Evolutionary conservation across 2,329 filamentous ascomycete species (phyloP).

Genomic region (Fusarium cicatricum): DNA sequence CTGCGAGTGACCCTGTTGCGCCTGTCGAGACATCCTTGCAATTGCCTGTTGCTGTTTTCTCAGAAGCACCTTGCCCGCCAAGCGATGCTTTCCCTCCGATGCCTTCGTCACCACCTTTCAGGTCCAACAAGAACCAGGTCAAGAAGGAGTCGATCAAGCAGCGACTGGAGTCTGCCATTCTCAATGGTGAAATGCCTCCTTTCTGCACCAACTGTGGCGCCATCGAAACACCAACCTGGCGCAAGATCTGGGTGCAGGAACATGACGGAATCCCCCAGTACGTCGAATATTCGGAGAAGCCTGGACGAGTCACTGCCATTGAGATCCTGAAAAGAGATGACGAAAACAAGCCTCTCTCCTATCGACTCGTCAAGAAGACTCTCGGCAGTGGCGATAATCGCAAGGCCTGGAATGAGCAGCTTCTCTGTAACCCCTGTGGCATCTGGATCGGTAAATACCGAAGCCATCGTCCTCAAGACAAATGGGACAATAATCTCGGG

Average conservation of each 20-base stretch:
- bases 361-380: constrained; percentile 82
- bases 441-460: constrained; percentile 94
- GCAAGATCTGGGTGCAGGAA: constrained; percentile 87
- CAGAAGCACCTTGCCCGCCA: constrained; percentile 53
- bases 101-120: constrained; percentile 54
- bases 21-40: constrained; percentile 38
- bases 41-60: constrained; percentile 31
- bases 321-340: constrained; percentile 70
- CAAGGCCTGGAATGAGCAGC: constrained; percentile 72
- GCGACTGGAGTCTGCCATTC: constrained; percentile 69
- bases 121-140: constrained; percentile 69
- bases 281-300: constrained; percentile 75
- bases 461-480: constrained; percentile 80
- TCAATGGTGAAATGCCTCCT: constrained; percentile 83
- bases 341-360: constrained; percentile 68
- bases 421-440: constrained; percentile 94
- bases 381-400: constrained; percentile 70
- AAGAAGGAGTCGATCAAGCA: constrained; percentile 70
- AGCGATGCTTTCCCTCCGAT: constrained; percentile 52
- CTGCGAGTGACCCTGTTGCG: constrained; percentile 58
- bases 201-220: constrained; percentile 94
- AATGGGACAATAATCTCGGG: constrained; percentile 76
- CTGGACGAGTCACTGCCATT: constrained; percentile 78
- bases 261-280: constrained; percentile 74
- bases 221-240: constrained; percentile 96